Base-by-base conservation (phyloP, 129 eudicot genomes). In the Flaveria trinervia region DNA sequence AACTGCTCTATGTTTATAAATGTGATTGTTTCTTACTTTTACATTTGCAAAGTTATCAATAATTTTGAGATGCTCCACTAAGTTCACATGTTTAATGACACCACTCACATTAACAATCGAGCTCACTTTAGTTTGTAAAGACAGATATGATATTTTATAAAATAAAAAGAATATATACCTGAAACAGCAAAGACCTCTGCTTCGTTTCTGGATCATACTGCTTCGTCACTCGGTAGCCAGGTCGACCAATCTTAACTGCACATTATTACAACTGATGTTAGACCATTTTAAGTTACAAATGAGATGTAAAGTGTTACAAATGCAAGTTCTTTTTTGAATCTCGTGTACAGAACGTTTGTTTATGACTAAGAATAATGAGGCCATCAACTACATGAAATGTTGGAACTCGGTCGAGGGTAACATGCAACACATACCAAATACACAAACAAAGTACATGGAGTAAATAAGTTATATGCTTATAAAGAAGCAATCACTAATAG, bases 171-270 rank as follows among this genome's bases (percentile, higher is more conserved):
- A 71, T 45, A 36, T 51, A 66, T 57, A 88, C 96, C 92, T 93
- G 98, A 77, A 93, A 93, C 28, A 93, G 91, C 80, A 93, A 87
- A 57, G 97, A 90, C 75, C 98, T 83, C 84, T 93, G 98, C 77
- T 93, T 93, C 0, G 97, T 93, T 60, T 93, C 97, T 1, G 92
- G 89, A 84, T 93, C 97, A 79, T 82, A 93, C 72, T 93, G 98
- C 77, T 93, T 93, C 5, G 98, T 90, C 79, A 90, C 98, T 10
- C 96, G 85, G 71, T 93, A 93, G 28, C 98, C 98, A 75, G 98
- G 98, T 75, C 98, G 84, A 22, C 98, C 98, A 85, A 93, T 90
- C 84, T 93, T 93, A 66, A 90, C 98, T 93, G 85, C 84, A 85
- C 59, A 43, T 82, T 76, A 74, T 28, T 28, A 52, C 33, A 79